phyloP scores from a whole-genome alignment of 2,329 filamentous ascomycete genomes.

The Kalmusia sp. region DNA sequence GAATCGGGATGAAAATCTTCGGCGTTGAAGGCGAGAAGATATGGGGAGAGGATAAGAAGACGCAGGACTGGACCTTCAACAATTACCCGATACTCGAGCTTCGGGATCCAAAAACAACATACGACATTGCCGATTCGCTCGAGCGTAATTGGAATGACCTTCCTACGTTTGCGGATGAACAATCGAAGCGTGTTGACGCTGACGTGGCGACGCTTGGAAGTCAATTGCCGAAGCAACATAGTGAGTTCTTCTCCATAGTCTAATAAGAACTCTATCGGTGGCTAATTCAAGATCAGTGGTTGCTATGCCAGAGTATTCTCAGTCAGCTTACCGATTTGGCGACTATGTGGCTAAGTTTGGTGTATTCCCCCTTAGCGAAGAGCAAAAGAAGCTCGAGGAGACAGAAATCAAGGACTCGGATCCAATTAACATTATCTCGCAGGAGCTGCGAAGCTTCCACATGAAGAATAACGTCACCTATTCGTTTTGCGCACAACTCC shows the following conservation, averaged over 20 bases:
- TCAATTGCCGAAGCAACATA: slow-evolving; percentile 31
- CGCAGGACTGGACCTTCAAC: slow-evolving; percentile 59
- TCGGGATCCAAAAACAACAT: slow-evolving; percentile 53
- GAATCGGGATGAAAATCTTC: slow-evolving; percentile 59
- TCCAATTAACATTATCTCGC: slow-evolving; percentile 35
- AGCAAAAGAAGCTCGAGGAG: slow-evolving; percentile 51
- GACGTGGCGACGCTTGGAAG: slow-evolving; percentile 34
- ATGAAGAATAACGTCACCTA: slow-evolving; percentile 27
- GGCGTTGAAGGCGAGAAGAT: slow-evolving; percentile 50
- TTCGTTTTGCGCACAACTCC: slow-evolving; percentile 55
- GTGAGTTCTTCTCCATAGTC: slow-evolving; percentile 9
- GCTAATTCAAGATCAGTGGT: slow-evolving; percentile 20
- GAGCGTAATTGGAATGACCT: slow-evolving; percentile 36
- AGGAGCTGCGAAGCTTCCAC: slow-evolving; percentile 25
- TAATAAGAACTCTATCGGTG: not conserved
- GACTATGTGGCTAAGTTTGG: slow-evolving; percentile 57
- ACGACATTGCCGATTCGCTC: slow-evolving; percentile 47
- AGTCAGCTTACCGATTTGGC: slow-evolving; percentile 57
- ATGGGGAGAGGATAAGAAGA: slow-evolving; percentile 39
- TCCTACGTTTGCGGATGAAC: slow-evolving; percentile 38
- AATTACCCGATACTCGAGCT: slow-evolving; percentile 57
- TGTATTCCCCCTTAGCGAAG: slow-evolving; percentile 51
- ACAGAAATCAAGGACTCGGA: slow-evolving; percentile 35
- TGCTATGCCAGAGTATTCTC: slow-evolving; percentile 51
- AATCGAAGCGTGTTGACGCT: slow-evolving; percentile 51